Base-by-base conservation (phyloP, 2,329 filamentous ascomycete genomes). In the Hypomyces perniciosus region DNA sequence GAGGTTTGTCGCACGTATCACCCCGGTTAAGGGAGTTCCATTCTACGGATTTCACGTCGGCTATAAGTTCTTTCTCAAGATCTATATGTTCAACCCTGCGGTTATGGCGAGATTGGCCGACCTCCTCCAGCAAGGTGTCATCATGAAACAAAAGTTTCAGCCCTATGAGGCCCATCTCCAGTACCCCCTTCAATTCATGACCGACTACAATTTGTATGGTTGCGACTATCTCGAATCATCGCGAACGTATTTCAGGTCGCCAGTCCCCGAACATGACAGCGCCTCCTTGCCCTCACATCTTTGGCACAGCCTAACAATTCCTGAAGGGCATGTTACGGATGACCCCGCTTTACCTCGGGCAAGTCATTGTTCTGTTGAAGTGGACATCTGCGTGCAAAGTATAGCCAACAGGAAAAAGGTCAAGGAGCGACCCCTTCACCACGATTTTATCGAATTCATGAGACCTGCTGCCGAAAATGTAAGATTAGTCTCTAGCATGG, bases 11-110 rank as follows among this genome's bases (percentile, higher is more conserved):
- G 92, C 90, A 28, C 86, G 95, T 58, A 90, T 99, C 63, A 92
- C 88, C 6, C 75, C 96, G 5, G 86, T 95, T 56, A 97, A 99
- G 67, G 93, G 90, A 4, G 78, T 95, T 20, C 93, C 95, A 0
- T 99, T 96, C 71, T 99, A 95, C 65, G 95, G 93, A 13, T 97
- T 93, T 64, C 80, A 95, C 68, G 90, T 97, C 46, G 93, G 95
- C 49, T 95, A 95, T 68, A 84, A 80, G 40, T 88, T 87, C 68
- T 99, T 89, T 63, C 81, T 96, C 61, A 99, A 99, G 67, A 87
- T 99, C 51, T 97, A 99, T 66, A 80, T 97, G 71, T 80, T 95
- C 59, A 95, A 95, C 61, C 92, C 93, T 1, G 68, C 83, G 40
- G 81, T 92, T 55, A 95, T 93, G 80, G 90, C 85, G n/a, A 82